Conservation (phyloP, 164 flowering plant genomes). For the Brasenia schreberi region DNA sequence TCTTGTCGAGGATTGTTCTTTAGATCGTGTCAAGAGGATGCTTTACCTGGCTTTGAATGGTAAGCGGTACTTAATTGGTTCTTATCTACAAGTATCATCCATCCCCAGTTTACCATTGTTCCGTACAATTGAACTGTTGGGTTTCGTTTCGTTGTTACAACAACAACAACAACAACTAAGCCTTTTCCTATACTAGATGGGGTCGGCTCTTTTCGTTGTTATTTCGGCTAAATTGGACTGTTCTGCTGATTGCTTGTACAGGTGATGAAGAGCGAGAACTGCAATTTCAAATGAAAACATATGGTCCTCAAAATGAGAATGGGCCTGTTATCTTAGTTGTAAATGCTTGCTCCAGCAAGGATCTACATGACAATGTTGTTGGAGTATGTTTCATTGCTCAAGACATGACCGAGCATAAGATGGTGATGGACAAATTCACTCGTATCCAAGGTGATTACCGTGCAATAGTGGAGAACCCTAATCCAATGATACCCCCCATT, state of each 20-base stretch:
- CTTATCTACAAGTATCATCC: no score
- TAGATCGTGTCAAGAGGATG: slow-evolving; percentile 50
- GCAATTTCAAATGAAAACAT: slow-evolving; percentile 76
- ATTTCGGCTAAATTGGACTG: background rate
- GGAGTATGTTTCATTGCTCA: slow-evolving; percentile 95
- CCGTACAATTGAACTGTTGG: no score
- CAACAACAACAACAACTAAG: no score
- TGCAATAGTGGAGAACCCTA: slow-evolving; percentile 80
- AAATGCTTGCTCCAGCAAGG: slow-evolving; percentile 91
- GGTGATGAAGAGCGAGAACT: slow-evolving; percentile 81
- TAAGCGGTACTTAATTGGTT: slow-evolving; percentile 9
- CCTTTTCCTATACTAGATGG: no score
- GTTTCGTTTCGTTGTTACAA: no score
- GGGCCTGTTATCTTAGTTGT: slow-evolving; percentile 72
- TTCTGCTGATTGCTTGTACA: slow-evolving; percentile 12
- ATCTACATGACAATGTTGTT: slow-evolving; percentile 59
- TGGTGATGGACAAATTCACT: slow-evolving; percentile 94
- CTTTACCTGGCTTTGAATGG: slow-evolving; percentile 68
- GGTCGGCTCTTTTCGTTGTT: no score
- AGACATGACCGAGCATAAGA: slow-evolving; percentile 77
- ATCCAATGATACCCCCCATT: slow-evolving; percentile 86
- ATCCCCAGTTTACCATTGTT: no score
- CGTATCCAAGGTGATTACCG: slow-evolving; percentile 91
- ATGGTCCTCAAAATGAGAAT: slow-evolving; percentile 29
- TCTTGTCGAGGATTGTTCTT: slow-evolving; percentile 75